Evolutionary conservation across 2,329 filamentous ascomycete genomes (phyloP).

Genomic region (Eurotiales sp.): DNA sequence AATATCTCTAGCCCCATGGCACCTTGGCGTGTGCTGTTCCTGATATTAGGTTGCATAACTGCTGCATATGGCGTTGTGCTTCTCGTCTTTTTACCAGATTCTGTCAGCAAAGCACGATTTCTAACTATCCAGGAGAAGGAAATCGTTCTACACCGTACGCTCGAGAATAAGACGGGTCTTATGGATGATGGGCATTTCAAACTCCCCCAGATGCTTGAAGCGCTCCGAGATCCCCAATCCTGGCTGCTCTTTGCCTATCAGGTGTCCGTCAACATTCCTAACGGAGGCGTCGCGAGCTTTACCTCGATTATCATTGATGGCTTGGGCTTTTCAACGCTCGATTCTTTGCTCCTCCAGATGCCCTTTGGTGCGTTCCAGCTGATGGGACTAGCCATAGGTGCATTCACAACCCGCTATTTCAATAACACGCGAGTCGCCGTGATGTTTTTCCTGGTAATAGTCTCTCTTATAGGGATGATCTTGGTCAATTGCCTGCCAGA

Average conservation of each 20-base stretch:
- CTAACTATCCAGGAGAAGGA: constrained; percentile 7
- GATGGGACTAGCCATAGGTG: constrained; percentile 29
- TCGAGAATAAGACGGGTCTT: constrained; percentile 14
- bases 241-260: constrained; percentile 28
- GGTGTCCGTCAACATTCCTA: constrained; percentile 33
- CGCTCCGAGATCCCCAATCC: constrained; percentile 25
- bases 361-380: no score
- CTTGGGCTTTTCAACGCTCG: constrained; percentile 33
- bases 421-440: no score
- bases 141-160: constrained; percentile 14
- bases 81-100: constrained; percentile 7
- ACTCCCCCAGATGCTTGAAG: constrained; percentile 28
- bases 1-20: background rate
- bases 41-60: constrained; percentile 13
- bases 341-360: constrained; percentile 40
- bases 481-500: no score
- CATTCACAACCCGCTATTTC: no score
- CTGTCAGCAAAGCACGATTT: constrained; percentile 6
- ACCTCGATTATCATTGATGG: constrained; percentile 35
- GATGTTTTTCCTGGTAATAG: no score
- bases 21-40: constrained; percentile 3
- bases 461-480: no score
- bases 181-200: no score
- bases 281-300: constrained; percentile 30
- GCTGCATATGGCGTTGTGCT: constrained; percentile 7